Percentiles rank a stretch among this genome's conserved stretches.
phyloP scores from a whole-genome alignment of 2,329 filamentous ascomycete genomes.

The Fusarium armeniacum region DNA sequence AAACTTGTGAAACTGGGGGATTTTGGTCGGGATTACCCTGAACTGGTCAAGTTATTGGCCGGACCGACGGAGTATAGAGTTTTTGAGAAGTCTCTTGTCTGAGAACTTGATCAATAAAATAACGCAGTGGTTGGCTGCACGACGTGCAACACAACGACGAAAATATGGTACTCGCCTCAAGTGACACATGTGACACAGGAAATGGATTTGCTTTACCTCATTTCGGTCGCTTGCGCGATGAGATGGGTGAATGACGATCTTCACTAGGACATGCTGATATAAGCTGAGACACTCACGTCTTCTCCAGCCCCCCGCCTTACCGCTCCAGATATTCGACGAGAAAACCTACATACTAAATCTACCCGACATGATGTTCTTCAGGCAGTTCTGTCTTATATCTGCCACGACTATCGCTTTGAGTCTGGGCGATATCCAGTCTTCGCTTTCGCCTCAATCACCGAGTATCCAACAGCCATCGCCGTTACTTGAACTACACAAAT shows the following conservation, averaged over 20 bases:
- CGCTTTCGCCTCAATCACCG: neutral
- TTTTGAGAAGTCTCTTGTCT: slow-evolving; percentile 48
- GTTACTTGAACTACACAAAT: slow-evolving; percentile 6
- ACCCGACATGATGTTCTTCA: slow-evolving; percentile 1
- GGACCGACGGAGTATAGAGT: slow-evolving; percentile 50
- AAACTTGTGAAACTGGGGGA: slow-evolving; percentile 45
- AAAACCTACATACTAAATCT: neutral
- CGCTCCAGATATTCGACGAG: neutral
- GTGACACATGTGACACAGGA: neutral
- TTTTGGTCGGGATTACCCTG: slow-evolving; percentile 51
- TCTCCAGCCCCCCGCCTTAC: neutral
- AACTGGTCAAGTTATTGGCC: slow-evolving; percentile 44
- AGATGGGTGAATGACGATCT: neutral
- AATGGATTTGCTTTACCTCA: no score
- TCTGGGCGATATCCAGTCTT: rapidly evolving
- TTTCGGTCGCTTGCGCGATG: neutral
- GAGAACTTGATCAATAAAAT: rapidly evolving
- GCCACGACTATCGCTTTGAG: neutral
- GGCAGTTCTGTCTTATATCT: neutral
- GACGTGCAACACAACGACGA: neutral
- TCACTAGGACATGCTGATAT: neutral
- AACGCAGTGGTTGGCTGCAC: neutral
- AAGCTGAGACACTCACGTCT: neutral
- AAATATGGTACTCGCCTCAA: neutral
- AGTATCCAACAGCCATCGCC: rapidly evolving